These are phyloP conservation scores for Yamadazyma sp. DNA, from an alignment of 805 yeast genomes.

Conservation along the genomic window DNA sequence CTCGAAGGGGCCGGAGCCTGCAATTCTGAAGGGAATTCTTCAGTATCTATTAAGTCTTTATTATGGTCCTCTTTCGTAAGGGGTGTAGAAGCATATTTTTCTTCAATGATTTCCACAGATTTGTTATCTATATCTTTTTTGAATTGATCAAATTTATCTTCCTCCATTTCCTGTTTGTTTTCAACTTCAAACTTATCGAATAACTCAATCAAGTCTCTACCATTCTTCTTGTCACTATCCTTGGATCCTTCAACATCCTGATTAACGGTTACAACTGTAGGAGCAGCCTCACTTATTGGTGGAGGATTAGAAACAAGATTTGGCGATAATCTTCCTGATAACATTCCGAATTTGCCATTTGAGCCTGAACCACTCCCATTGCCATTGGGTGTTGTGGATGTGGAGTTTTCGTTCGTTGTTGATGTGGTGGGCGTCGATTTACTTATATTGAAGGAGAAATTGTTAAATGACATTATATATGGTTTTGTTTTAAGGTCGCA, in stretches of 20 bases:
- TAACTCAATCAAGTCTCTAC: conserved; percentile 26
- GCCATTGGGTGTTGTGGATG: not conserved
- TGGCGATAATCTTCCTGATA: conserved; percentile 12
- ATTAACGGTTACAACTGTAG: conserved; percentile 21
- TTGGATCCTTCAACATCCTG: conserved; percentile 10
- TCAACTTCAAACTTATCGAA: conserved; percentile 34
- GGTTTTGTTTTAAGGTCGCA: no score
- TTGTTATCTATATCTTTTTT: conserved; percentile 4
- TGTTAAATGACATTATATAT: conserved; percentile 29
- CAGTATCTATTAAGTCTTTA: no score
- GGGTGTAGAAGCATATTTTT: no score
- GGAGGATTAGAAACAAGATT: conserved; percentile 10
- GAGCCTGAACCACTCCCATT: conserved; percentile 1
- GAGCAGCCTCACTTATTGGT: conserved; percentile 17
- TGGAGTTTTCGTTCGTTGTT: conserved; percentile 28
- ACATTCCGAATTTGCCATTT: conserved; percentile 18
- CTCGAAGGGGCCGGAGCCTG: no score
- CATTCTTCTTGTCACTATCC: conserved; percentile 5
- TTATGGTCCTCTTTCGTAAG: no score
- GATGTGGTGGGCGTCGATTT: conserved; percentile 43
- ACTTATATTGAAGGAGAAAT: conserved; percentile 31
- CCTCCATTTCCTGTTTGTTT: conserved; percentile 8
- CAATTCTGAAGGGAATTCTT: no score
- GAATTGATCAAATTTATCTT: conserved; percentile 13
- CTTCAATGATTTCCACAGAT: conserved; percentile 5